Evolutionary conservation across 129 eudicot genomes (phyloP), one percentile per base, ranked within the genome.

Genomic region (Heracleum sosnowskyi): DNA sequence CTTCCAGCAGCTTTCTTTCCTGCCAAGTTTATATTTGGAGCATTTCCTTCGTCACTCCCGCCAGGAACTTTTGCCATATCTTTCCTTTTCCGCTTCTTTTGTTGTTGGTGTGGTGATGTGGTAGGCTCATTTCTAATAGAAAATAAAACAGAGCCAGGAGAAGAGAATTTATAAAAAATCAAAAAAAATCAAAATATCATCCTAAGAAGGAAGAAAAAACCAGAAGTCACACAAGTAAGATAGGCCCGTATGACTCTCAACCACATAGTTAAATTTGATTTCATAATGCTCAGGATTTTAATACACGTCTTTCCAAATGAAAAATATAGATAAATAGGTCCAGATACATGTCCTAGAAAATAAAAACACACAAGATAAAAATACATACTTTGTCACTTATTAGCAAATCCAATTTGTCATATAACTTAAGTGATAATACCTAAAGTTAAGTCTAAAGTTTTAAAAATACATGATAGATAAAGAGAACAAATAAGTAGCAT

Each of bases 21-120:
- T 34, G 80, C 85, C 69, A 87, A 73, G 11, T 87, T 90, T 80
- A 90, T 90, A 82, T 79, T 83, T 69, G 94, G 86, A 76, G 66
- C 64, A 71, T 79, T 73, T 12, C 85, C 92, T 79, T 78, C 90
- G 42, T 81, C 89, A 82, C 79, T 82, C 79, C 84, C 91, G 74
- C 75, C 84, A 47, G 28, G 81, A 75, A 78, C 91, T 83, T 92
- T 96, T 63, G 87, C 79, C 63, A 85, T 49, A 82, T 90, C 99
- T 84, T 92, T 96, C 73, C 95, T 85, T 83, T 96, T 96, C 83
- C 99, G 91, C 79, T 96, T 96, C 85, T 89, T 92, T 24, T 90
- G 99, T 80, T 96, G 97, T 84, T 96, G 95, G 31, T 71, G 82
- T 74, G 88, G 84, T 79, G 86, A 66, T 82, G 60, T 70, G 76